Conservation (phyloP, 2,329 filamentous ascomycete genomes). For the Rhinocladiella mackenziei region DNA sequence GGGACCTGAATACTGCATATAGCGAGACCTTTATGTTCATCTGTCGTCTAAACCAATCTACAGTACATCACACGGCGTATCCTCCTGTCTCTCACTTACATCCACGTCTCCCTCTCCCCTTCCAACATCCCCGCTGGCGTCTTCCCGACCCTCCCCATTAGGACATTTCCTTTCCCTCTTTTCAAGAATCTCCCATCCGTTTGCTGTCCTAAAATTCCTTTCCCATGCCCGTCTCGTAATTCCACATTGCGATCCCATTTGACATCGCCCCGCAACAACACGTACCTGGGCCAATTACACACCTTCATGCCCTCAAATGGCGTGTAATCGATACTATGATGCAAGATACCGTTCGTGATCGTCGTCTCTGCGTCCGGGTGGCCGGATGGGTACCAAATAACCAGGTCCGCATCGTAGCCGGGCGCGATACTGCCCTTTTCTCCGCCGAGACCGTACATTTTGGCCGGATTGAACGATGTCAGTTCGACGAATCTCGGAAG, state of each 20-base stretch:
- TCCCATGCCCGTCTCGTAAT: conserved; percentile 28
- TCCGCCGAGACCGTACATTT: conserved; percentile 41
- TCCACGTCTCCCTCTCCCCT: conserved; percentile 20
- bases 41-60: too few relatives aligned
- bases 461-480: conserved; percentile 44
- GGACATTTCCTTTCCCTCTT: conserved; percentile 34
- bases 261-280: conserved; percentile 34
- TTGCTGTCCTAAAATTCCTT: conserved; percentile 33
- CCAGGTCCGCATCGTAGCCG: conserved; percentile 43
- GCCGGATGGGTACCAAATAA: conserved; percentile 40
- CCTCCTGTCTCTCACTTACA: neutral
- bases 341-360: conserved; percentile 34
- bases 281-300: conserved; percentile 37
- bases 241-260: conserved; percentile 34
- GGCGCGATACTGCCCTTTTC: conserved; percentile 42
- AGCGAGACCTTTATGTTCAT: too few relatives aligned
- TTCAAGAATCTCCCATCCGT: conserved; percentile 37
- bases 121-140: conserved; percentile 17
- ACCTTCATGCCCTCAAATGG: conserved; percentile 36
- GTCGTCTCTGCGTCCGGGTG: conserved; percentile 19
- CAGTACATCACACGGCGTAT: too few relatives aligned
- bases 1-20: too few relatives aligned
- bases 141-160: conserved; percentile 19
- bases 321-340: conserved; percentile 38
- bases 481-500: conserved; percentile 45